Evolutionary conservation across 805 yeast species (phyloP).

Genomic region (Lipomyces anomalus): DNA sequence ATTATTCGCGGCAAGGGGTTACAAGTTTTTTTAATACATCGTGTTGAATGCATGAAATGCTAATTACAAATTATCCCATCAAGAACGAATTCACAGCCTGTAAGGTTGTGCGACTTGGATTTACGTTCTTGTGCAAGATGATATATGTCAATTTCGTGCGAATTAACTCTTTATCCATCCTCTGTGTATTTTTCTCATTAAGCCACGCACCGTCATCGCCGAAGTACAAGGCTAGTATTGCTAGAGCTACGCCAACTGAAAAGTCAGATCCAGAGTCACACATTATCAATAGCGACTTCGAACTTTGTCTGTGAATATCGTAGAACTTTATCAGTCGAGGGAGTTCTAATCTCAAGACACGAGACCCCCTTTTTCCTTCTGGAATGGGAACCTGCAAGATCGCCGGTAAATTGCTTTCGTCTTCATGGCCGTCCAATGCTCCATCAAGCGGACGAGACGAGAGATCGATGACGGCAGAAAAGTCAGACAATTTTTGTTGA

Average conservation of each 20-base stretch:
- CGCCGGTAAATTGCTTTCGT: no score
- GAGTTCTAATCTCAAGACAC: slow-evolving; percentile 46
- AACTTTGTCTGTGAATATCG: slow-evolving; percentile 19
- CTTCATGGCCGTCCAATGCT: no score
- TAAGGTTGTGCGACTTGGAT: slow-evolving; percentile 73
- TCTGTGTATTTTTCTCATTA: slow-evolving; percentile 5
- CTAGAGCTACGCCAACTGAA: slow-evolving; percentile 54
- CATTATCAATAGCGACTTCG: slow-evolving; percentile 38
- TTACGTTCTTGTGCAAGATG: slow-evolving; percentile 45
- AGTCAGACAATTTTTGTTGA: no score
- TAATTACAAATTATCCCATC: slow-evolving; percentile 36
- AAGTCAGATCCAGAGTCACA: slow-evolving; percentile 66
- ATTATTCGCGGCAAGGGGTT: no score
- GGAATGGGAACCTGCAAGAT: slow-evolving; percentile 24
- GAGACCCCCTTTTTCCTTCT: slow-evolving; percentile 58
- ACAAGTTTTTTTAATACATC: not conserved
- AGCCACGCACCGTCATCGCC: slow-evolving; percentile 39
- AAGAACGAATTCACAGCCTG: slow-evolving; percentile 60
- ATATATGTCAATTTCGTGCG: slow-evolving; percentile 52
- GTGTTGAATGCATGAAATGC: not conserved
- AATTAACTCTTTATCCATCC: slow-evolving; percentile 46
- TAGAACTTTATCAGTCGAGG: slow-evolving; percentile 38
- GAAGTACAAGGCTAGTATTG: slow-evolving; percentile 45
- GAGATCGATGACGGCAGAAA: no score
- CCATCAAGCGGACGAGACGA: no score